Percentiles rank a stretch among this genome's conserved stretches.
Conservation (phyloP, 495 filamentous ascomycete genomes). For the Trichoderma virens region DNA sequence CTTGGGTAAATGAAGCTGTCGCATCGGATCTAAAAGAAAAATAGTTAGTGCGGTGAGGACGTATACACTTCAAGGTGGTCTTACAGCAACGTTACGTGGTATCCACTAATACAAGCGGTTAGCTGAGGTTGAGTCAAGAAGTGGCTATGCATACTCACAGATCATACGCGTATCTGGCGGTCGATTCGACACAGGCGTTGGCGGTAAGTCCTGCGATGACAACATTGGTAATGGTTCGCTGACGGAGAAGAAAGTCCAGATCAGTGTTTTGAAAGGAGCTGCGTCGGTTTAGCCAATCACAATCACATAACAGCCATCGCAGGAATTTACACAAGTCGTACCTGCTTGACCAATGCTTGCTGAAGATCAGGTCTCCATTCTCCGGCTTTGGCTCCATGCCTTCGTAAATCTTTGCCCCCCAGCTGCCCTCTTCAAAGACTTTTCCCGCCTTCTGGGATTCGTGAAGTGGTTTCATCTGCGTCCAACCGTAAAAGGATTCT, state of each 20-base stretch:
- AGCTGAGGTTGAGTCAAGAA: too few relatives aligned
- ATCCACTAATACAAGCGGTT: too few relatives aligned
- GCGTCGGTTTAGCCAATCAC: neutral
- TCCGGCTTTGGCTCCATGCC: conserved; percentile 18
- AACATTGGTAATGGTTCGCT: conserved; percentile 18
- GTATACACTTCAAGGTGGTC: too few relatives aligned
- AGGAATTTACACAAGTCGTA: conserved; percentile 2
- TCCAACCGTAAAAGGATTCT: conserved; percentile 18
- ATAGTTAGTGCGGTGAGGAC: too few relatives aligned
- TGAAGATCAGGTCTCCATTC: conserved; percentile 21
- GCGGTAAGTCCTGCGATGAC: conserved; percentile 17
- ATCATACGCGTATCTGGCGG: conserved; percentile 16
- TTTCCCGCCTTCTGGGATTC: conserved; percentile 10
- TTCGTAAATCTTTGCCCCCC: conserved; percentile 21
- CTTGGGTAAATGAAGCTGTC: too few relatives aligned
- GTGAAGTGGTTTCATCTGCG: conserved; percentile 16
- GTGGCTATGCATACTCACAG: too few relatives aligned
- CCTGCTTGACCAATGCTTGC: conserved; percentile 21
- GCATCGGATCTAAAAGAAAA: too few relatives aligned
- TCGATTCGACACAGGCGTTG: conserved; percentile 20
- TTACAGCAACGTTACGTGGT: too few relatives aligned
- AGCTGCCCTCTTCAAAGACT: conserved; percentile 22
- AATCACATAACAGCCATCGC: neutral
- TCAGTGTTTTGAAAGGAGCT: conserved; percentile 23
- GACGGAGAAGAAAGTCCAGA: conserved; percentile 20